A percentile compares a stretch with the other conserved stretches of the same genome.
Evolutionary conservation across 1,284 basidiomycete genomes (phyloP).

Genomic region (Ustilago shanxiensis): DNA sequence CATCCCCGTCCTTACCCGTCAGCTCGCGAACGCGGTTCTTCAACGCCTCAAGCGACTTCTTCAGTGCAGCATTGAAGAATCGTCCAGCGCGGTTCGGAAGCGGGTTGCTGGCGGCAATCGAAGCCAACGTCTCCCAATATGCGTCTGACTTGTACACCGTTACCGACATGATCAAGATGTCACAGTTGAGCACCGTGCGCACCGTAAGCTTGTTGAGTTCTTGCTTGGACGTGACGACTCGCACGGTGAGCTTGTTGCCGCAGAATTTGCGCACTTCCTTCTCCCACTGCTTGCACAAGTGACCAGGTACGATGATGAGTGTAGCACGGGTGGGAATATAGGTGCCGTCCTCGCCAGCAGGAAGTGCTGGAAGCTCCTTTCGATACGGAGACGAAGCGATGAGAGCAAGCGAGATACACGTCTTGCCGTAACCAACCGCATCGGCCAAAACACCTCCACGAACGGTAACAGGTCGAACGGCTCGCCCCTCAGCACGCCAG

Average conservation of each 20-base stretch:
- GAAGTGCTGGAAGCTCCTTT: constrained; percentile 70
- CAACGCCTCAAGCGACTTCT: constrained; percentile 50
- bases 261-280: constrained; percentile 88
- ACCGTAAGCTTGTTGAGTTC: constrained; percentile 84
- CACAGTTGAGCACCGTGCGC: constrained; percentile 81
- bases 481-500: constrained; percentile 92
- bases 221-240: constrained; percentile 79
- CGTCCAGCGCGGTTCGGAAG: constrained; percentile 51
- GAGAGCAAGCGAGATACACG: constrained; percentile 90
- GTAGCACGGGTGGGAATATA: constrained; percentile 84
- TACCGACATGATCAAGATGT: constrained; percentile 88
- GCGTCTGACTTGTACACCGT: constrained; percentile 78
- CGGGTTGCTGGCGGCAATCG: constrained; percentile 52
- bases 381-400: constrained; percentile 53
- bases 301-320: constrained; percentile 87
- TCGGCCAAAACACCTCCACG: constrained; percentile 94
- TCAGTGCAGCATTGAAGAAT: constrained; percentile 61
- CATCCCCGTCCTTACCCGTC: constrained; percentile 21
- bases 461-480: constrained; percentile 80
- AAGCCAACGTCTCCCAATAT: constrained; percentile 60
- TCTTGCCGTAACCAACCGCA: constrained; percentile 96
- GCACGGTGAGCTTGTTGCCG: constrained; percentile 76
- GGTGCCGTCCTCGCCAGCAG: constrained; percentile 77
- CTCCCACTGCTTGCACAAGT: constrained; percentile 89
- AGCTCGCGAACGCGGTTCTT: constrained; percentile 55